Evolutionary conservation across 108 stramenopile species (phyloP).

Genomic region (Cyclotella kingstonii): DNA sequence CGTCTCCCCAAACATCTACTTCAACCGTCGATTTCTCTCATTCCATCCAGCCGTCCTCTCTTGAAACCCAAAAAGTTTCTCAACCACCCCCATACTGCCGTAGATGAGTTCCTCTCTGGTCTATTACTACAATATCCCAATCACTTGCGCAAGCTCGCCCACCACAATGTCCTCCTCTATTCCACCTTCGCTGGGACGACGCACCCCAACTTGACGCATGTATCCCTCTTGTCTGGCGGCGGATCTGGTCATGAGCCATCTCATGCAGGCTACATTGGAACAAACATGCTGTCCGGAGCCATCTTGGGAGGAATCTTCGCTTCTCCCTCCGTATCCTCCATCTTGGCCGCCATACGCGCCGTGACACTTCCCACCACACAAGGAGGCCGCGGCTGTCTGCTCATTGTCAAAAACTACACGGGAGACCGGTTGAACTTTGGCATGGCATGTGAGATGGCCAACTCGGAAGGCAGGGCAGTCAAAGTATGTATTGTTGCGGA

Average conservation of each 20-base stretch:
- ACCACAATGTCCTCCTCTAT: constrained; percentile 69
- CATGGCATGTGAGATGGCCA: constrained; percentile 91
- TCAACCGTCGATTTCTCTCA: too few species aligned
- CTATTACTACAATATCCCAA: constrained; percentile 79
- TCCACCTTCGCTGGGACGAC: constrained; percentile 21
- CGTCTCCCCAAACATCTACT: too few species aligned
- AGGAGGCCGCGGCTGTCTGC: constrained; percentile 66
- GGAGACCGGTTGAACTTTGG: constrained; percentile 99
- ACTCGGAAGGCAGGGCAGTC: constrained; percentile 61
- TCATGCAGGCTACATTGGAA: constrained; percentile 94
- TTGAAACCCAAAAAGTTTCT: constrained; percentile 77
- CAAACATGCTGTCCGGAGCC: constrained; percentile 93
- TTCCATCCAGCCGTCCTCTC: neutral
- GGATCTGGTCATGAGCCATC: constrained; percentile 98
- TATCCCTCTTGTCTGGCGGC: constrained; percentile 88
- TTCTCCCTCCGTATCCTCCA: constrained; percentile 79
- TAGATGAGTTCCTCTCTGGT: constrained; percentile 78
- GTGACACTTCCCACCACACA: constrained; percentile 48
- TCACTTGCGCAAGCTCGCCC: constrained; percentile 55
- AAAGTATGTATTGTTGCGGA: constrained; percentile 93
- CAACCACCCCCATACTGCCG: constrained; percentile 68
- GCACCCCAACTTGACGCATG: constrained; percentile 37
- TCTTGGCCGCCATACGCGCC: constrained; percentile 91
- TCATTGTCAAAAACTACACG: constrained; percentile 99
- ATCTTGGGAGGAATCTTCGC: constrained; percentile 98